Percentiles rank a stretch among this genome's conserved stretches.
Conservation (phyloP, 2,329 filamentous ascomycete species). For the Aquanectria penicillioides region DNA sequence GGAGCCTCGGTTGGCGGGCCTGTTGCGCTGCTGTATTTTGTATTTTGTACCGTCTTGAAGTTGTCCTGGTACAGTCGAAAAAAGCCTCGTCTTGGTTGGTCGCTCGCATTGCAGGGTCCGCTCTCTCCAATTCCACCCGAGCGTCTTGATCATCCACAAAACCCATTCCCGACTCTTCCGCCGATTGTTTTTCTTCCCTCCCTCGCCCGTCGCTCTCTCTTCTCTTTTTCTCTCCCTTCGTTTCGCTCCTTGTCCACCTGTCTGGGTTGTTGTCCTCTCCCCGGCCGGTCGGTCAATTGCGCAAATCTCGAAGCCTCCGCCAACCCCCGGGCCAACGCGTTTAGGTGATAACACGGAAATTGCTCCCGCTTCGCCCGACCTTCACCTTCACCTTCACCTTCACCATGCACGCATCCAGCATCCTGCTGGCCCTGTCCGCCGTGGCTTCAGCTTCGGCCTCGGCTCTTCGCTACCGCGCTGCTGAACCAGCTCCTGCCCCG, state of each 20-base stretch:
- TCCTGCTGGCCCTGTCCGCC: slow-evolving; percentile 45
- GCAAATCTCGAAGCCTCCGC: slow-evolving; percentile 7
- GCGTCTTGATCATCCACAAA: slow-evolving; percentile 24
- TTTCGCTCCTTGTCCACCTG: slow-evolving; percentile 25
- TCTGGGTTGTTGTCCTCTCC: neutral
- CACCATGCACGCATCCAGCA: slow-evolving; percentile 46
- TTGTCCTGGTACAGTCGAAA: neutral
- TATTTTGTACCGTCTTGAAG: too few relatives aligned
- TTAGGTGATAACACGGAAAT: too few relatives aligned
- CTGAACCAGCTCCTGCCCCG: too few relatives aligned
- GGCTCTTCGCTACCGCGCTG: slow-evolving; percentile 32
- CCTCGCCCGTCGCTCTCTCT: slow-evolving; percentile 18
- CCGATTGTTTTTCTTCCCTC: neutral
- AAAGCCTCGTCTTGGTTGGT: slow-evolving; percentile 36
- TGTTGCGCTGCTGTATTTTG: too few relatives aligned
- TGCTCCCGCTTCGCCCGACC: too few relatives aligned
- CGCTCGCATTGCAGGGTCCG: neutral
- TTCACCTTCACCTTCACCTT: slow-evolving; percentile 1
- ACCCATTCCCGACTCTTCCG: slow-evolving; percentile 18
- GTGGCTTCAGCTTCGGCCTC: slow-evolving; percentile 39
- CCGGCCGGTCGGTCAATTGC: slow-evolving; percentile 17
- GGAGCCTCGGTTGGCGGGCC: neutral
- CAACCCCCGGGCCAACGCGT: slow-evolving; percentile 10
- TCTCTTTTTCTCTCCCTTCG: slow-evolving; percentile 22
- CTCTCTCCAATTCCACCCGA: slow-evolving; percentile 29